Conservation (phyloP, 2,329 filamentous ascomycete species). For the Fusarium lateritium region DNA sequence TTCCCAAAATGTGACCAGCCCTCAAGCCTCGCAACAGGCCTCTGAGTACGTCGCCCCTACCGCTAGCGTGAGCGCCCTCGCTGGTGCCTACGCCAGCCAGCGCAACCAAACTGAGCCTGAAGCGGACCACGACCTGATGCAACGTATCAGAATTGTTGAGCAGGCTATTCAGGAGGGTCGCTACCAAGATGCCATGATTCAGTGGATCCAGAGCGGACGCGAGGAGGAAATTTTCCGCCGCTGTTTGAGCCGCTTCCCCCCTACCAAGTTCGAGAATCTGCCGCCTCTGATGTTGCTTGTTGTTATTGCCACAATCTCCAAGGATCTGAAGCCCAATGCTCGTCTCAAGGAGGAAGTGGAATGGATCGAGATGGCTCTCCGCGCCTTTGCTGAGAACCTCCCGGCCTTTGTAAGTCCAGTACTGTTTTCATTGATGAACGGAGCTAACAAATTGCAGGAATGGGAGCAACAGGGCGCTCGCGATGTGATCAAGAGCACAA, state of each 20-base stretch:
- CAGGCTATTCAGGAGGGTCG: slow-evolving; percentile 72
- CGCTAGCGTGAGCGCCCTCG: slow-evolving; percentile 54
- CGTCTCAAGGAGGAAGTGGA: slow-evolving; percentile 69
- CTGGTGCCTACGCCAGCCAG: slow-evolving; percentile 55
- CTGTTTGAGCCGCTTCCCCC: slow-evolving; percentile 56
- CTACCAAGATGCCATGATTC: slow-evolving; percentile 74
- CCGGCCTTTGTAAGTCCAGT: slow-evolving; percentile 64
- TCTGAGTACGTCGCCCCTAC: slow-evolving; percentile 54
- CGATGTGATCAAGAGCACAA: slow-evolving; percentile 57
- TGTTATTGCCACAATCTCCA: slow-evolving; percentile 74
- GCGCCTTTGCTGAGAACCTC: slow-evolving; percentile 65
- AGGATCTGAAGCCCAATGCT: slow-evolving; percentile 67
- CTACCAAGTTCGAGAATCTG: slow-evolving; percentile 65
- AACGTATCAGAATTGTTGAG: slow-evolving; percentile 72
- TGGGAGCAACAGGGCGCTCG: slow-evolving; percentile 56
- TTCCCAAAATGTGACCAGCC: slow-evolving; percentile 52
- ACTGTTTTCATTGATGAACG: background rate
- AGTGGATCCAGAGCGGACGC: slow-evolving; percentile 76
- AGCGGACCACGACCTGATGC: slow-evolving; percentile 66
- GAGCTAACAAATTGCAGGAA: slow-evolving; percentile 51
- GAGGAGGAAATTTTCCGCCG: slow-evolving; percentile 74
- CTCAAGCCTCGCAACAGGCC: slow-evolving; percentile 52
- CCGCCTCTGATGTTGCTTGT: slow-evolving; percentile 75
- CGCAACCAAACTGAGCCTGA: slow-evolving; percentile 55
- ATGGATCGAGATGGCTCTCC: slow-evolving; percentile 74